These are phyloP conservation scores for Leccinum insolens DNA, from an alignment of 1,284 basidiomycete genomes.

Conservation along the genomic window DNA sequence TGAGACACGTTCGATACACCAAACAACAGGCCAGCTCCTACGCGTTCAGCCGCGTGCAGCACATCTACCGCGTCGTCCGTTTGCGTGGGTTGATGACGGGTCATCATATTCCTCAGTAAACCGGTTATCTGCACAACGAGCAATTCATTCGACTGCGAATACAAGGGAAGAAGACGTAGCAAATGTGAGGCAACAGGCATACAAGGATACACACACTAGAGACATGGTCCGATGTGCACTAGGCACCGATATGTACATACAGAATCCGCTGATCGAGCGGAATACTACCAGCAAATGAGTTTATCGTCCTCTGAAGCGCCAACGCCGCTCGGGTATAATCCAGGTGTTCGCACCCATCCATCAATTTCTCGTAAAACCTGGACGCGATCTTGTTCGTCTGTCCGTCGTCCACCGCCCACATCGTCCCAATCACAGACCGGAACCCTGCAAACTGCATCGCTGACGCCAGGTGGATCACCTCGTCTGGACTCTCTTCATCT, in stretches of 20 bases:
- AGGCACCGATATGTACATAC: background rate
- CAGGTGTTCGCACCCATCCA: background rate
- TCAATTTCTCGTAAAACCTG: background rate
- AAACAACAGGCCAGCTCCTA: too few species aligned
- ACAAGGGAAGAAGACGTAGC: too few species aligned
- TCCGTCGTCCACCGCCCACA: background rate
- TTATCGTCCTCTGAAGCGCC: background rate
- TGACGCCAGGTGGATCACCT: background rate
- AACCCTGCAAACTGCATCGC: background rate
- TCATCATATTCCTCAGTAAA: too few species aligned
- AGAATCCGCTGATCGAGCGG: background rate
- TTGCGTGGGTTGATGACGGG: too few species aligned
- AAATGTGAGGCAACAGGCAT: too few species aligned
- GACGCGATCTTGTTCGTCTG: background rate
- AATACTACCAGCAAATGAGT: background rate
- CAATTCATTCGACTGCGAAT: too few species aligned
- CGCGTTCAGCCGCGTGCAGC: too few species aligned
- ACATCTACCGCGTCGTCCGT: too few species aligned
- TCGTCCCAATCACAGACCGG: background rate
- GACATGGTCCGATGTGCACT: background rate
- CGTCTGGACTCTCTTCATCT: background rate
- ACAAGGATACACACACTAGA: background rate
- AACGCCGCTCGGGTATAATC: background rate
- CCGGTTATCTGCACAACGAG: too few species aligned
- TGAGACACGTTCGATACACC: background rate